Evolutionary conservation across 1,284 basidiomycete genomes (phyloP).

Genomic region (Cryptococcus sp.): DNA sequence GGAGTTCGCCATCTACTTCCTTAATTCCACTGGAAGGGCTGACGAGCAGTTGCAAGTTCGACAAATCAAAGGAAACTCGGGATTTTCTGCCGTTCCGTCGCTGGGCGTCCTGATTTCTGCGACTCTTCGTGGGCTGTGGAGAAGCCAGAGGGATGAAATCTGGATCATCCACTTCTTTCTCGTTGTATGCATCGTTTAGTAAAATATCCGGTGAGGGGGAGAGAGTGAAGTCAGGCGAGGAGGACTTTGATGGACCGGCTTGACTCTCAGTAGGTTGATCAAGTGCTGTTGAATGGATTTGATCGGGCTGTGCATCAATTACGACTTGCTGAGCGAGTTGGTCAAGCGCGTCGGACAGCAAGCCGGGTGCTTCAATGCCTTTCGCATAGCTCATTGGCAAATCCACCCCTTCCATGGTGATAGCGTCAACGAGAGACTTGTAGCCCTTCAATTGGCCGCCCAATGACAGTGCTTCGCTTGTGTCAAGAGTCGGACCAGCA

Average conservation of each 20-base stretch:
- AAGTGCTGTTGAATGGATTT: background rate
- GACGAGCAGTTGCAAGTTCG: too few species aligned
- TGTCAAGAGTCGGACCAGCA: too few species aligned
- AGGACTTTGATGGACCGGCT: background rate
- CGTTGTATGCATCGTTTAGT: conserved; percentile 26
- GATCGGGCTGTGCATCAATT: too few species aligned
- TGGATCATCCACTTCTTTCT: conserved; percentile 22
- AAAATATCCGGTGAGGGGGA: conserved; percentile 23
- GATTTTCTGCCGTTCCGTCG: background rate
- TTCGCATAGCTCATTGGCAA: background rate
- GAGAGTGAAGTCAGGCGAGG: background rate
- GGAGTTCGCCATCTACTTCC: background rate
- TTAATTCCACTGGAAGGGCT: too few species aligned
- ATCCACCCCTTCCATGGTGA: background rate
- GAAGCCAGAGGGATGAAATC: conserved; percentile 22
- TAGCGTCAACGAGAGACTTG: background rate
- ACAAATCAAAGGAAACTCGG: too few species aligned
- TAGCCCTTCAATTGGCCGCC: background rate
- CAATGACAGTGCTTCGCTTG: background rate
- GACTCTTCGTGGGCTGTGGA: background rate
- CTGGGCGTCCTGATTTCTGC: conserved; percentile 1
- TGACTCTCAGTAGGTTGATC: background rate
- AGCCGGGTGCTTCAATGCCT: background rate
- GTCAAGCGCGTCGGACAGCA: background rate
- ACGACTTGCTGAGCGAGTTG: background rate